Conservation (phyloP, 1,139 yeast species). For the Saccharomycopsis hybrid region DNA sequence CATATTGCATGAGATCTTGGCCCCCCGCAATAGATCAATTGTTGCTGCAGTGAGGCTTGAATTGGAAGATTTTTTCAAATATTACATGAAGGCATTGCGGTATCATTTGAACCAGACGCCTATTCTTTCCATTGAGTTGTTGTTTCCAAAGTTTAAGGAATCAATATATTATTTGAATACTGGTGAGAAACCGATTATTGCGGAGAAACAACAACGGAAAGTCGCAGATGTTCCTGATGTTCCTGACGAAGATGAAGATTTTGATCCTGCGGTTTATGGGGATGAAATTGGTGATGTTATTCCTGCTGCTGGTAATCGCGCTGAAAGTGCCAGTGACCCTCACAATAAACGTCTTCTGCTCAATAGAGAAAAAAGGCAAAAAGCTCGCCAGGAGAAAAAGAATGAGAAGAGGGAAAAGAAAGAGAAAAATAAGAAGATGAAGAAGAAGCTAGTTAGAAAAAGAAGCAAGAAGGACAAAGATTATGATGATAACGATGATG, state of each 20-base stretch:
- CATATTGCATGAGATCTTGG: slow-evolving; percentile 41
- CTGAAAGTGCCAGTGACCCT: slow-evolving; percentile 21
- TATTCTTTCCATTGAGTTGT: slow-evolving; percentile 55
- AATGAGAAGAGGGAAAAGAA: slow-evolving; percentile 17
- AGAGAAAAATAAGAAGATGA: slow-evolving; percentile 18
- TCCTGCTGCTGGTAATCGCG: slow-evolving; percentile 20
- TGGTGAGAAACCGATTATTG: slow-evolving; percentile 40
- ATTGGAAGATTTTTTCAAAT: slow-evolving; percentile 58
- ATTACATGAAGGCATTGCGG: slow-evolving; percentile 61
- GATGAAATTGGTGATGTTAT: no score
- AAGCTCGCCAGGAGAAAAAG: slow-evolving; percentile 17
- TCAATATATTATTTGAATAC: slow-evolving; percentile 38
- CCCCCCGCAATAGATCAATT: slow-evolving; percentile 24
- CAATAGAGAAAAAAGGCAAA: no score
- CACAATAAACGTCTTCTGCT: no score
- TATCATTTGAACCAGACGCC: slow-evolving; percentile 46
- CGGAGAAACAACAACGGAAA: slow-evolving; percentile 1
- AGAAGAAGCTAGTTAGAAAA: slow-evolving; percentile 1
- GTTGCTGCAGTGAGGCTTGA: slow-evolving; percentile 42
- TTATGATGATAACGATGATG: slow-evolving; percentile 20
- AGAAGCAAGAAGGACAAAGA: slow-evolving; percentile 19
- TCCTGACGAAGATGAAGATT: background rate
- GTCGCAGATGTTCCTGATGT: slow-evolving; percentile 23
- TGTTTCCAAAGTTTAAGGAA: slow-evolving; percentile 58
- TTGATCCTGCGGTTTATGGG: background rate